phyloP scores from a whole-genome alignment of 345 rosid genomes.

The Aegle marmelos region DNA sequence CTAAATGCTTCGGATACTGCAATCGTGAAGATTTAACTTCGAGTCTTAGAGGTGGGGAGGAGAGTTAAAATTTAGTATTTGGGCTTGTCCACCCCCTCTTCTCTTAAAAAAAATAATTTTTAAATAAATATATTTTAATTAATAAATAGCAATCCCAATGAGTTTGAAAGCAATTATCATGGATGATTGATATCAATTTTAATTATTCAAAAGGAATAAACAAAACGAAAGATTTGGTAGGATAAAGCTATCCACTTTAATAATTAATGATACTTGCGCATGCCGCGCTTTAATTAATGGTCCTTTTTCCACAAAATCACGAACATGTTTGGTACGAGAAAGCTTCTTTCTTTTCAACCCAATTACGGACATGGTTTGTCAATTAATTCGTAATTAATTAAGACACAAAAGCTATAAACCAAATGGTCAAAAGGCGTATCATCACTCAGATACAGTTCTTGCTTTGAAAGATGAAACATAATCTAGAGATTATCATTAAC shows the following conservation, averaged over 20 bases:
- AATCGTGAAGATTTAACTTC: too few relatives aligned
- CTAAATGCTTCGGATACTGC: too few relatives aligned
- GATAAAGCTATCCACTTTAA: slow-evolving; percentile 2
- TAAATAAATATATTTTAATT: too few relatives aligned
- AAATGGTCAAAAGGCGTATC: slow-evolving; percentile 9
- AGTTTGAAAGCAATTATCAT: not conserved
- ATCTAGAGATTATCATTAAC: not conserved
- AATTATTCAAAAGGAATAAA: too few relatives aligned
- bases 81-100: too few relatives aligned
- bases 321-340: not conserved
- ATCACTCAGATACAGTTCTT: not conserved
- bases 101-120: too few relatives aligned
- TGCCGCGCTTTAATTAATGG: not conserved
- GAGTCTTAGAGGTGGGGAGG: too few relatives aligned
- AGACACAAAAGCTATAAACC: not conserved
- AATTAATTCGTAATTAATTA: not conserved
- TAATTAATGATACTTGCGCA: not conserved
- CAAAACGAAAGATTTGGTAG: not conserved
- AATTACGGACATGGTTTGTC: not conserved
- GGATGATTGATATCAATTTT: not conserved
- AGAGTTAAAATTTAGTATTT: too few relatives aligned
- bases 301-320: not conserved
- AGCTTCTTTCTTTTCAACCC: slow-evolving; percentile 5
- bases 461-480: slow-evolving; percentile 7
- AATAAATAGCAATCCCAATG: not conserved